These are phyloP conservation scores for Sonneratia alba DNA, from an alignment of 345 rosid species.

Conservation along the genomic window DNA sequence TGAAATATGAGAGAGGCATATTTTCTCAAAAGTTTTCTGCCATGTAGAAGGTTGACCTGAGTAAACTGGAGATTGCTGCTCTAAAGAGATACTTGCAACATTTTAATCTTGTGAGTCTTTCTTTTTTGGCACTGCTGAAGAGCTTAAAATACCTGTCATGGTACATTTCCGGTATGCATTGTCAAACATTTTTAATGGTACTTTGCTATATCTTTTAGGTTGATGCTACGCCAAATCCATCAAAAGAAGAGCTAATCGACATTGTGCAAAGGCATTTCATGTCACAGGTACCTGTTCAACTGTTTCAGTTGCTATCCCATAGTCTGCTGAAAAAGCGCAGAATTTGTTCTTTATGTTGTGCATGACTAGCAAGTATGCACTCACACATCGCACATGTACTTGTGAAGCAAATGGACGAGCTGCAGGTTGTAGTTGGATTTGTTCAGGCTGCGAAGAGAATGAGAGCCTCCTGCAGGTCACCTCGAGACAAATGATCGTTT, in stretches of 20 bases:
- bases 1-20: background rate
- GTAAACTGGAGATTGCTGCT: conserved; percentile 86
- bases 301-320: background rate
- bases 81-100: conserved; percentile 82
- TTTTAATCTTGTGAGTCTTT: conserved; percentile 72
- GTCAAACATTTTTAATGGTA: background rate
- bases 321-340: background rate
- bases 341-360: background rate
- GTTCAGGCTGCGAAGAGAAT: conserved; percentile 81
- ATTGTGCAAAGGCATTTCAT: conserved; percentile 85
- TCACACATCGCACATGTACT: background rate
- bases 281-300: conserved; percentile 56
- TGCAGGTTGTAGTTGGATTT: conserved; percentile 89
- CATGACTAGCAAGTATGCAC: background rate
- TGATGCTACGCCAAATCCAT: conserved; percentile 69
- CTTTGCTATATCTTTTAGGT: conserved; percentile 30
- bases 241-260: conserved; percentile 75
- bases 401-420: conserved; percentile 86
- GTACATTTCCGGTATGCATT: background rate
- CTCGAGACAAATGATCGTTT: conserved; percentile 9
- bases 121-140: background rate
- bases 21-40: conserved; percentile 2
- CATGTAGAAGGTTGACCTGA: conserved; percentile 70
- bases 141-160: background rate
- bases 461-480: conserved; percentile 55